A percentile compares a stretch with the other conserved stretches of the same genome.
These are phyloP conservation scores for Myrica gale DNA, from an alignment of 306 rosid genomes.

Conservation along the genomic window DNA sequence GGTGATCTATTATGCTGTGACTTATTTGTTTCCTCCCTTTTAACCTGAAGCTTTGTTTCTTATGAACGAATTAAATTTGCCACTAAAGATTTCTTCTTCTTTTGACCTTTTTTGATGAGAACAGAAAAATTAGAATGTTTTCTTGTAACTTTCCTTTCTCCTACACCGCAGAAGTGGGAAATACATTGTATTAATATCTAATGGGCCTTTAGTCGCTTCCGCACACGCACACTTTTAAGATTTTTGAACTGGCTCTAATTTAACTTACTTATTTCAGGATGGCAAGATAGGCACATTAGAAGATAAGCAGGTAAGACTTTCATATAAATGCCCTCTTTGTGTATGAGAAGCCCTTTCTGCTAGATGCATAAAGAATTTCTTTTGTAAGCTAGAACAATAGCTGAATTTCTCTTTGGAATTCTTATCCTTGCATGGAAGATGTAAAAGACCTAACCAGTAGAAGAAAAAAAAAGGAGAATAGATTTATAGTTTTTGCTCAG, in stretches of 20 bases:
- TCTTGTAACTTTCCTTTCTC: background rate
- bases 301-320: conserved; percentile 67
- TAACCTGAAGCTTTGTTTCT: background rate
- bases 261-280: conserved; percentile 50
- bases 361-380: background rate
- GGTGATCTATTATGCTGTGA: background rate
- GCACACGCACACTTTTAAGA: background rate
- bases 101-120: background rate
- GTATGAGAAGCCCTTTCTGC: background rate
- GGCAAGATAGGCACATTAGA: conserved; percentile 55
- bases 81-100: background rate
- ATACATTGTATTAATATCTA: background rate
- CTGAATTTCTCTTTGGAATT: background rate
- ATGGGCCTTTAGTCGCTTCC: background rate
- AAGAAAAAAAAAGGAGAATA: background rate
- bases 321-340: background rate
- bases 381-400: background rate
- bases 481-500: background rate
- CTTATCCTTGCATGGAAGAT: background rate
- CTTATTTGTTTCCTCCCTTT: background rate
- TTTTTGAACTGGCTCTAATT: conserved; percentile 28
- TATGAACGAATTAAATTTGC: background rate
- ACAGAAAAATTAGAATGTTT: background rate
- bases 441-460: background rate
- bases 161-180: background rate